These are phyloP conservation scores for Sporisorium graminicola DNA, from an alignment of 1,284 basidiomycete species.

Conservation along the genomic window DNA sequence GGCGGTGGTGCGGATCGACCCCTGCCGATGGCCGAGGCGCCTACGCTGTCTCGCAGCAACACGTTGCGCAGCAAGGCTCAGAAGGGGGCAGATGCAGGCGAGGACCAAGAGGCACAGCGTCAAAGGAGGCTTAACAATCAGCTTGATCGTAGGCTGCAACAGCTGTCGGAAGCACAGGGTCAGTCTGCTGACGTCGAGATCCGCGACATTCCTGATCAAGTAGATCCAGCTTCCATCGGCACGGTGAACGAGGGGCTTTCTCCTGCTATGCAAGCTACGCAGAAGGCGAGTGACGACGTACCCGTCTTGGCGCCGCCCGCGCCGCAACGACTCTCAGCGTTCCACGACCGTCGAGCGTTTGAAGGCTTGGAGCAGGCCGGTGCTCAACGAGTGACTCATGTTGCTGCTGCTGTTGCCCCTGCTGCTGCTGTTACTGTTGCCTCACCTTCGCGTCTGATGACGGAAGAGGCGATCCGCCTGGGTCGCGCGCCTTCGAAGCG, in stretches of 20 bases:
- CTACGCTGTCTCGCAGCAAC: slow-evolving; percentile 41
- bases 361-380: background rate
- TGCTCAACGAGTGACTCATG: background rate
- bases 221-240: background rate
- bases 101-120: slow-evolving; percentile 13
- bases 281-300: background rate
- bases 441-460: background rate
- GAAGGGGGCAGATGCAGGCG: background rate
- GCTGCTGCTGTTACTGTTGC: background rate
- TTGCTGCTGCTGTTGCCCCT: background rate
- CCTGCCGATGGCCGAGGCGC: slow-evolving; percentile 28
- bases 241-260: background rate
- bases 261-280: background rate
- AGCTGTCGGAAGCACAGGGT: slow-evolving; percentile 26
- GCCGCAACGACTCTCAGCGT: slow-evolving; percentile 27
- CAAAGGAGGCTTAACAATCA: slow-evolving; percentile 31
- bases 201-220: slow-evolving; percentile 7
- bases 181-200: slow-evolving; percentile 4
- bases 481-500: slow-evolving; percentile 49
- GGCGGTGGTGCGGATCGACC: slow-evolving; percentile 17
- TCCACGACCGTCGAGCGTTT: slow-evolving; percentile 31
- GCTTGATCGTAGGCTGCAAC: slow-evolving; percentile 19
- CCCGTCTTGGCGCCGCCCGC: background rate
- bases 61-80: slow-evolving; percentile 32
- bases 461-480: slow-evolving; percentile 43